Percentiles rank a stretch among this genome's conserved stretches.
Evolutionary conservation across 345 rosid genomes (phyloP).

Genomic region (Luvunga scandens): DNA sequence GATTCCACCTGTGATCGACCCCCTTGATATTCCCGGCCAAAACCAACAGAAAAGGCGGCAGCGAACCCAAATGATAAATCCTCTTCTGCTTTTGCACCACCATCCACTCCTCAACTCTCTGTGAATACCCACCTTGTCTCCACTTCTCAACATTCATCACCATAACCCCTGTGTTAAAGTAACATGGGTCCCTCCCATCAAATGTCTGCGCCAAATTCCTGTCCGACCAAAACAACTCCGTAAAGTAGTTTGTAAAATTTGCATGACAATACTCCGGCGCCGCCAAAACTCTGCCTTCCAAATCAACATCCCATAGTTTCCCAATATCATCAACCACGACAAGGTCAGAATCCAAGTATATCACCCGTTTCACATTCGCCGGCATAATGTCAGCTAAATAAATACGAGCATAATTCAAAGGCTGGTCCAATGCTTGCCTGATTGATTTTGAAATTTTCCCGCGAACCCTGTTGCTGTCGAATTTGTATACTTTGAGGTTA

Average conservation of each 20-base stretch:
- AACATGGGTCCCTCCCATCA: slow-evolving; percentile 35
- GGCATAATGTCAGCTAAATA: slow-evolving; percentile 47
- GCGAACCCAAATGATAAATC: slow-evolving; percentile 51
- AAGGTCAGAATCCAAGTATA: slow-evolving; percentile 51
- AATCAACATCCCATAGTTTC: slow-evolving; percentile 48
- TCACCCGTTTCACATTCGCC: slow-evolving; percentile 26
- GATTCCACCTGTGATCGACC: slow-evolving; percentile 57
- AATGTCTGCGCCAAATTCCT: slow-evolving; percentile 29
- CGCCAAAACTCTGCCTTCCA: slow-evolving; percentile 42
- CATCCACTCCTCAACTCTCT: slow-evolving; percentile 54
- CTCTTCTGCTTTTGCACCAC: slow-evolving; percentile 50
- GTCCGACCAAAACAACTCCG: slow-evolving; percentile 42
- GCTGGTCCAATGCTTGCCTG: slow-evolving; percentile 53
- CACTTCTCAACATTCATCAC: slow-evolving; percentile 45
- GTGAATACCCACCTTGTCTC: slow-evolving; percentile 46
- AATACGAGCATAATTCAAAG: slow-evolving; percentile 49
- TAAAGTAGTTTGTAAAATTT: slow-evolving; percentile 43
- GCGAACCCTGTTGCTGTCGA: slow-evolving; percentile 38
- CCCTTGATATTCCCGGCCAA: slow-evolving; percentile 53
- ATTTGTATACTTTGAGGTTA: slow-evolving; percentile 31
- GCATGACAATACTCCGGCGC: slow-evolving; percentile 55
- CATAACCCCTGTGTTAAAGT: slow-evolving; percentile 58
- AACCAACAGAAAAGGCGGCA: slow-evolving; percentile 53
- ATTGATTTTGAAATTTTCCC: slow-evolving; percentile 51
- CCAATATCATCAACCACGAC: slow-evolving; percentile 47